A percentile compares a stretch with the other conserved stretches of the same genome.
Evolutionary conservation across 305 asterid species (phyloP).

Genomic region (Fraxinus velutina): DNA sequence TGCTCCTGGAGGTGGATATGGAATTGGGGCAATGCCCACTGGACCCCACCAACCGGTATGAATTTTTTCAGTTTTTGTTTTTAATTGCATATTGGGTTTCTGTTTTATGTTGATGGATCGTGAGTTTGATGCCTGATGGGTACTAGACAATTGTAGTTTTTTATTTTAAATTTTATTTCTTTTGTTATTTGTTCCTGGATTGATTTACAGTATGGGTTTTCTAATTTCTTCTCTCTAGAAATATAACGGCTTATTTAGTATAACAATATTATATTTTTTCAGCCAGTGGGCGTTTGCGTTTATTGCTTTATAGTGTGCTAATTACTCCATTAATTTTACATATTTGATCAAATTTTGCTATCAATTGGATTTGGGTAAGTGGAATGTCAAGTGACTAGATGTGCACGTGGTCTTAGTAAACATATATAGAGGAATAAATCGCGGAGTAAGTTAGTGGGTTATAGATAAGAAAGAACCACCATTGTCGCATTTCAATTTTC

Average conservation of each 20-base stretch:
- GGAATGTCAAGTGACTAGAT: neutral
- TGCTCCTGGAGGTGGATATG: slow-evolving; percentile 9
- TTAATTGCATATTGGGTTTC: neutral
- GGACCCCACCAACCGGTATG: slow-evolving; percentile 36
- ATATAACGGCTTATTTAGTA: no score
- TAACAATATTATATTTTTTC: neutral
- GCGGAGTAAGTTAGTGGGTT: neutral
- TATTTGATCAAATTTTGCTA: neutral
- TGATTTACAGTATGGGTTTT: neutral
- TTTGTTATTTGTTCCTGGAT: neutral
- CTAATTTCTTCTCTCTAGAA: no score
- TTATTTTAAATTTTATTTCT: neutral
- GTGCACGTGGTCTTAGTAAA: neutral
- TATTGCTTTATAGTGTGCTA: neutral
- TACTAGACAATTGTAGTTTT: neutral
- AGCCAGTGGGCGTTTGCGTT: neutral
- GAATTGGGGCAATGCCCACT: slow-evolving; percentile 7
- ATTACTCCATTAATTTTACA: neutral
- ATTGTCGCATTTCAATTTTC: neutral
- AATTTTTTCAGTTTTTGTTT: neutral
- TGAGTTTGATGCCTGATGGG: neutral
- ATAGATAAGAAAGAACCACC: neutral
- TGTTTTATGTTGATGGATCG: neutral
- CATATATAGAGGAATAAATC: neutral
- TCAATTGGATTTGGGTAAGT: neutral